Evolutionary conservation across 2,329 filamentous ascomycete species (phyloP).

Genomic region (Stagonosporopsis vannaccii): DNA sequence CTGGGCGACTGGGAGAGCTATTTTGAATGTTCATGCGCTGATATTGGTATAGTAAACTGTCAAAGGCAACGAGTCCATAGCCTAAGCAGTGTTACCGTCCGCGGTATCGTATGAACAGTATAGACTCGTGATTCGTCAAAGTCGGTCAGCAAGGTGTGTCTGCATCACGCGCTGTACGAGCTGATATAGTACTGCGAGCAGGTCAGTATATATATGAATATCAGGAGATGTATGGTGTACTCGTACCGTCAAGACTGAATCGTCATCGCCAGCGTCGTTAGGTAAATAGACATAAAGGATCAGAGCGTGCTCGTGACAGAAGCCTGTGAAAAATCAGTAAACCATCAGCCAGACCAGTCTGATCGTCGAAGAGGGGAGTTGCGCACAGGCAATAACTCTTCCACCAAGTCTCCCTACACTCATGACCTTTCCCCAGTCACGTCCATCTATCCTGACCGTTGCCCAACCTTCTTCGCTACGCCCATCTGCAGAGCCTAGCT

Average conservation of each 20-base stretch:
- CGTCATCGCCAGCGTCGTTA: conserved; percentile 72
- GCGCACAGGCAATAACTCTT: conserved; percentile 85
- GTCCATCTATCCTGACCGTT: conserved; percentile 87
- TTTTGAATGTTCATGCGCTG: neutral
- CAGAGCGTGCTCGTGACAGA: conserved; percentile 79
- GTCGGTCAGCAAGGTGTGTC: neutral
- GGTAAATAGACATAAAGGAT: conserved; percentile 85
- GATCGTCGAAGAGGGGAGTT: neutral
- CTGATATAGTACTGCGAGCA: conserved; percentile 63
- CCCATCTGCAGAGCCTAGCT: conserved; percentile 60
- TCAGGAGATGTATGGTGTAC: neutral
- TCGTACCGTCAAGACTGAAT: conserved; percentile 76
- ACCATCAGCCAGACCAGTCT: neutral
- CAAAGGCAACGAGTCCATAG: neutral
- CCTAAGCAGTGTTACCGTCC: neutral
- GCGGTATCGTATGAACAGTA: neutral
- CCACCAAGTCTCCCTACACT: conserved; percentile 90
- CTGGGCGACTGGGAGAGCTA: too few species aligned
- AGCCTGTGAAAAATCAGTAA: conserved; percentile 55
- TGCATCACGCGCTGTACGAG: conserved; percentile 57
- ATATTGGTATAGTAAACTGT: neutral
- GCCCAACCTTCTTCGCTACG: conserved; percentile 85
- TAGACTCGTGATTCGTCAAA: conserved; percentile 18
- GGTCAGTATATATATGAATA: neutral
- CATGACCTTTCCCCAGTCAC: conserved; percentile 93